Percentiles rank a stretch among this genome's conserved stretches.
These are phyloP conservation scores for Ceratocystis smalleyi DNA, from an alignment of 2,329 filamentous ascomycete species.

Conservation along the genomic window DNA sequence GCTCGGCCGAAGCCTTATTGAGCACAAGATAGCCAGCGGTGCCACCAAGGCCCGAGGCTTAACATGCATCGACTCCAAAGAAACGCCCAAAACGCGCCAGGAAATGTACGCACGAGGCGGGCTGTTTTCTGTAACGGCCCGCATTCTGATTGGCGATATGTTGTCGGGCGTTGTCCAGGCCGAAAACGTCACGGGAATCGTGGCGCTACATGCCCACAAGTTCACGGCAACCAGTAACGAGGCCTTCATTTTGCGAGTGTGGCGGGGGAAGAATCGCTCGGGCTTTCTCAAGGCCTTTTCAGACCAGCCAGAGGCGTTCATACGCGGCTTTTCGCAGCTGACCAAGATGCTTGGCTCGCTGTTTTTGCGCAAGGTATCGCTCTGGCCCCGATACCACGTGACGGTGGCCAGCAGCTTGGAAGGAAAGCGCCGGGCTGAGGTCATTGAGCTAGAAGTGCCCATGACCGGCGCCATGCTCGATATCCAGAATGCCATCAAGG, in stretches of 20 bases:
- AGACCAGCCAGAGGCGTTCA: constrained; percentile 82
- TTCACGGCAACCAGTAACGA: constrained; percentile 77
- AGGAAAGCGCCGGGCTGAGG: constrained; percentile 82
- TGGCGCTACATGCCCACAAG: constrained; percentile 79
- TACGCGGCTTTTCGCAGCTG: constrained; percentile 72
- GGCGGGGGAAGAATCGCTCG: constrained; percentile 80
- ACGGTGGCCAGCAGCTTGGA: constrained; percentile 80
- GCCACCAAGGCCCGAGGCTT: constrained; percentile 57
- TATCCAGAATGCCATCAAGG: constrained; percentile 86
- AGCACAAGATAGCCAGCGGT: constrained; percentile 76
- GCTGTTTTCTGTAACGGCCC: constrained; percentile 88
- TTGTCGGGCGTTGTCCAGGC: constrained; percentile 70
- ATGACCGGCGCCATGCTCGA: constrained; percentile 91
- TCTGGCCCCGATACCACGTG: constrained; percentile 90
- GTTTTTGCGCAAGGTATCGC: constrained; percentile 71
- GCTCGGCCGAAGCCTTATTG: constrained; percentile 90
- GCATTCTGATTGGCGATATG: constrained; percentile 86
- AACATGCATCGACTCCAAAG: constrained; percentile 85
- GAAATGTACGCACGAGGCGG: constrained; percentile 84
- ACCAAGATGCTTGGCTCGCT: constrained; percentile 83
- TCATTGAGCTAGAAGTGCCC: constrained; percentile 87
- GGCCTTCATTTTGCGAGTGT: constrained; percentile 88
- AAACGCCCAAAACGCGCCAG: constrained; percentile 76
- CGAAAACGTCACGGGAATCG: constrained; percentile 69
- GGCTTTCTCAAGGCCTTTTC: constrained; percentile 96